These are phyloP conservation scores for Scheffersomyces cryptocercus DNA, from an alignment of 1,139 yeast species.

Conservation along the genomic window DNA sequence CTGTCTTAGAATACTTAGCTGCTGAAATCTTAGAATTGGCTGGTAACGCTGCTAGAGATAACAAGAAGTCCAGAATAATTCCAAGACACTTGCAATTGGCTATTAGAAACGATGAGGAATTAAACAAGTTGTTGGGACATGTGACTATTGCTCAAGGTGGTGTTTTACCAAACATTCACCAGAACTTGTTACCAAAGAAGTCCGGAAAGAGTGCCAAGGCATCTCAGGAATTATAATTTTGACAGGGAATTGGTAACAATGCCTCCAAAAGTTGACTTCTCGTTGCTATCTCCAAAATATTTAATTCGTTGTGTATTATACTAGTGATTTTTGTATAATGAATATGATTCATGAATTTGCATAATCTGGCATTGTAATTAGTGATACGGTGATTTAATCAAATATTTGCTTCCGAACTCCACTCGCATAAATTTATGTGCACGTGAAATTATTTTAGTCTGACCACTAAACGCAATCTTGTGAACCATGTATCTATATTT, in stretches of 20 bases:
- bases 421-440: too few relatives aligned
- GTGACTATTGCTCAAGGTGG: slow-evolving; percentile 33
- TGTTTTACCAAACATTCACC: slow-evolving; percentile 25
- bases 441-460: too few relatives aligned
- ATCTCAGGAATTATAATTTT: slow-evolving; percentile 19
- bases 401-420: too few relatives aligned
- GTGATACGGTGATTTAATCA: too few relatives aligned
- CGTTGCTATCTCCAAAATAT: not conserved
- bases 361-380: too few relatives aligned
- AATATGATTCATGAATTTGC: too few relatives aligned
- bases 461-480: too few relatives aligned
- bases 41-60: slow-evolving; percentile 98
- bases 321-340: too few relatives aligned
- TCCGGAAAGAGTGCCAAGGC: slow-evolving; percentile 18
- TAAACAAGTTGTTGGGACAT: slow-evolving; percentile 71
- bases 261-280: slow-evolving; percentile 5
- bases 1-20: slow-evolving; percentile 93
- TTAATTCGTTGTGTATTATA: not conserved
- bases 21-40: slow-evolving; percentile 98
- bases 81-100: slow-evolving; percentile 99
- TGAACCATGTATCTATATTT: too few relatives aligned
- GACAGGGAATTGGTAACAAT: not conserved
- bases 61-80: slow-evolving; percentile 96
- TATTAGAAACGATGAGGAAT: slow-evolving; percentile 97
- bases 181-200: slow-evolving; percentile 23